Percentiles rank a stretch among this genome's conserved stretches.
Evolutionary conservation across 208 protist species (phyloP).

Genomic region (Acanthamoeba royreba): DNA sequence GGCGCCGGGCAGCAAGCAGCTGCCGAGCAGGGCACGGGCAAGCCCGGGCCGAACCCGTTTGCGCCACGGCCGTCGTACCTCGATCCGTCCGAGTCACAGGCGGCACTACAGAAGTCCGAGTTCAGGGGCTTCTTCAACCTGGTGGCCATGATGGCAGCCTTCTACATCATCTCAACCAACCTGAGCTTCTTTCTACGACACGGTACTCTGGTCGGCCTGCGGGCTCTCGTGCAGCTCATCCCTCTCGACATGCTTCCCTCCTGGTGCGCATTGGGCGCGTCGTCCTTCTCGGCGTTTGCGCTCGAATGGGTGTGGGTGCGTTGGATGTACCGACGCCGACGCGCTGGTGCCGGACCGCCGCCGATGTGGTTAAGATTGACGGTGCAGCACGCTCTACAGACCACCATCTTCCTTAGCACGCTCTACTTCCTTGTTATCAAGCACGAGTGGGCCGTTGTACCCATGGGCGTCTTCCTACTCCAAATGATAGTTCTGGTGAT

Average conservation of each 20-base stretch:
- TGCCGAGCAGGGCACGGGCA: too few relatives aligned
- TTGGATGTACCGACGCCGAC: neutral
- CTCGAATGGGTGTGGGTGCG: neutral
- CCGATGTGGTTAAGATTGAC: neutral
- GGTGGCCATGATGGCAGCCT: conserved; percentile 4
- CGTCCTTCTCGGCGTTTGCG: neutral
- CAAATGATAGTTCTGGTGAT: conserved; percentile 45
- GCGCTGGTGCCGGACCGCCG: neutral
- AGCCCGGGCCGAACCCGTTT: neutral
- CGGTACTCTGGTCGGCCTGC: conserved; percentile 35
- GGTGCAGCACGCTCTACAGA: neutral
- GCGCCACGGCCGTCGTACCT: conserved; percentile 16
- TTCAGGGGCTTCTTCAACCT: conserved; percentile 48
- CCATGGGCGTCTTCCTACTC: neutral
- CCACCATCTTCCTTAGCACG: neutral
- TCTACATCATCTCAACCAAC: conserved; percentile 39
- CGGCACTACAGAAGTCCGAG: conserved; percentile 31
- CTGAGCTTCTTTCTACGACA: neutral
- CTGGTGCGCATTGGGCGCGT: neutral
- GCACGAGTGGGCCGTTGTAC: conserved; percentile 36
- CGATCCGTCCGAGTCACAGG: neutral
- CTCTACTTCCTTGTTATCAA: neutral
- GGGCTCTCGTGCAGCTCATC: neutral
- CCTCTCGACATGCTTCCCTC: conserved; percentile 33
- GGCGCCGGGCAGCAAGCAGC: too few relatives aligned